Conservation (phyloP, 257 asterid species). For the Solanum rostratum region DNA sequence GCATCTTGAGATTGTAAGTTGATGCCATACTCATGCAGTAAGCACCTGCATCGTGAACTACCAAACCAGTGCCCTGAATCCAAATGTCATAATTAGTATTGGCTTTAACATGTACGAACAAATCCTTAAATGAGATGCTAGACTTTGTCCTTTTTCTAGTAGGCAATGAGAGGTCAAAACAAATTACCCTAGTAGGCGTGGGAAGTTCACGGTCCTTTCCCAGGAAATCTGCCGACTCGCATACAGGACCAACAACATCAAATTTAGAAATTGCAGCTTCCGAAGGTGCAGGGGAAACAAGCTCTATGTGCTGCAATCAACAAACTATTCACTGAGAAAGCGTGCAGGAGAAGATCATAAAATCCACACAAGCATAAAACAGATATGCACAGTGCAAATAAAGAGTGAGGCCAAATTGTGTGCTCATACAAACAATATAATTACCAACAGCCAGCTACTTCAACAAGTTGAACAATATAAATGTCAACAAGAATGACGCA, state of each 20-base stretch:
- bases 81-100: slow-evolving; percentile 1
- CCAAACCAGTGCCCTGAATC: slow-evolving; percentile 83
- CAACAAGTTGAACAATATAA: background rate
- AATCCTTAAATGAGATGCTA: background rate
- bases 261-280: slow-evolving; percentile 52
- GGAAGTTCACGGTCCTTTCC: slow-evolving; percentile 89
- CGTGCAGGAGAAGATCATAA: background rate
- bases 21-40: slow-evolving; percentile 99
- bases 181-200: slow-evolving; percentile 55
- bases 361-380: background rate
- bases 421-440: background rate
- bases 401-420: background rate
- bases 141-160: background rate
- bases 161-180: background rate
- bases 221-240: slow-evolving; percentile 96
- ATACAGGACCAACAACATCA: slow-evolving; percentile 92
- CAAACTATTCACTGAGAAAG: background rate
- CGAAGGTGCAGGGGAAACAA: slow-evolving; percentile 61
- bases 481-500: background rate
- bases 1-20: slow-evolving; percentile 97
- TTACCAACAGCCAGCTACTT: background rate
- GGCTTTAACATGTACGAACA: background rate
- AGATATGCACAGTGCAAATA: background rate
- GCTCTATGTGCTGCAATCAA: slow-evolving; percentile 80
- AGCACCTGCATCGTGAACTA: slow-evolving; percentile 98